phyloP scores from a whole-genome alignment of 306 rosid genomes.

The Vicia sativa region DNA sequence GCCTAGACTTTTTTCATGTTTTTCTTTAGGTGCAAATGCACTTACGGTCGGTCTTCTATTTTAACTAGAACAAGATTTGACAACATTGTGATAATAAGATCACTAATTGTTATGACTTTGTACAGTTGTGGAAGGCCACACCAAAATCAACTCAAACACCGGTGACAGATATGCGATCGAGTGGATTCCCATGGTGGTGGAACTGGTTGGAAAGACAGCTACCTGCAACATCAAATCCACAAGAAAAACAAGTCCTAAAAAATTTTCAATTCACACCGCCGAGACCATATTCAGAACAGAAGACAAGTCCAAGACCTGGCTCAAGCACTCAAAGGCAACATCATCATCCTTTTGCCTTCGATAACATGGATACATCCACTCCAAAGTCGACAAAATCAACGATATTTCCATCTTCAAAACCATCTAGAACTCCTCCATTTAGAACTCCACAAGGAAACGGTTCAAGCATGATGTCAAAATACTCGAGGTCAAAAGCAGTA shows the following conservation, averaged over 20 bases:
- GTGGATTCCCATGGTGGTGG: slow-evolving; percentile 97
- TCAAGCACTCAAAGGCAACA: slow-evolving; percentile 56
- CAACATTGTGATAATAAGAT: not conserved
- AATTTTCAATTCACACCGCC: slow-evolving; percentile 78
- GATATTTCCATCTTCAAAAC: slow-evolving; percentile 49
- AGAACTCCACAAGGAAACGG: slow-evolving; percentile 61
- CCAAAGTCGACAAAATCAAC: slow-evolving; percentile 85
- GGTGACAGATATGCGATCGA: slow-evolving; percentile 53
- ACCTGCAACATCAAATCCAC: slow-evolving; percentile 57
- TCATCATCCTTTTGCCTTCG: slow-evolving; percentile 49
- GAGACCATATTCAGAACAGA: slow-evolving; percentile 68
- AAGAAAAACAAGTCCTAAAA: slow-evolving; percentile 58
- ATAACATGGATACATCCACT: slow-evolving; percentile 67
- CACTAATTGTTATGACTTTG: slow-evolving; percentile 25
- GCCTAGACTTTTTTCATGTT: not conserved
- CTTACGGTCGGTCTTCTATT: too few relatives aligned
- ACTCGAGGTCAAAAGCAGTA: slow-evolving; percentile 51
- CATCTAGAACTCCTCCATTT: slow-evolving; percentile 53
- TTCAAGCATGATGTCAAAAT: slow-evolving; percentile 51
- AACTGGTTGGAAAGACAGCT: slow-evolving; percentile 92
- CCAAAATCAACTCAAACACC: slow-evolving; percentile 75
- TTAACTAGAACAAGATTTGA: not conserved
- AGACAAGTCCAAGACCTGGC: slow-evolving; percentile 64
- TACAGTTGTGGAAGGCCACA: slow-evolving; percentile 78
- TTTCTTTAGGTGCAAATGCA: not conserved